phyloP scores from a whole-genome alignment of 2,329 filamentous ascomycete species.

The Calonectria pteridis region DNA sequence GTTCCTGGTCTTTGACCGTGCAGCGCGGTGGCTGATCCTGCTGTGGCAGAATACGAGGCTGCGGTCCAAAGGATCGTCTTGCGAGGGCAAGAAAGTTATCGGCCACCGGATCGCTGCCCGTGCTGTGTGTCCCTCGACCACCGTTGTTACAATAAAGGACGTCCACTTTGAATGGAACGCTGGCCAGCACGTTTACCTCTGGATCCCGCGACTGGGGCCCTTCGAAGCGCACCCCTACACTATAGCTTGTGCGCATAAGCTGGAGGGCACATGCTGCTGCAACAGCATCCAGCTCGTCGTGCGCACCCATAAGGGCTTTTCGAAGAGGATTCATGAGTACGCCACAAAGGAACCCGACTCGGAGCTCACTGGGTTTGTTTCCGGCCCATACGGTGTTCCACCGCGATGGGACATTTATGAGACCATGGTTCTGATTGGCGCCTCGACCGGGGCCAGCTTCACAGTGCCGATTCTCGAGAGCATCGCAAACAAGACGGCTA shows the following conservation, averaged over 20 bases:
- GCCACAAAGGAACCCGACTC: constrained; percentile 54
- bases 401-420: constrained; percentile 70
- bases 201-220: constrained; percentile 66
- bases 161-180: constrained; percentile 70
- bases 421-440: constrained; percentile 70
- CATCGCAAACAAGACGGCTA: constrained; percentile 56
- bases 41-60: constrained; percentile 66
- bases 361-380: constrained; percentile 58
- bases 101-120: constrained; percentile 66
- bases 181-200: constrained; percentile 72
- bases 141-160: constrained; percentile 70
- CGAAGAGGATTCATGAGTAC: constrained; percentile 62
- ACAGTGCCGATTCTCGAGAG: constrained; percentile 71
- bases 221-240: constrained; percentile 73
- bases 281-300: constrained; percentile 72
- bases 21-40: constrained; percentile 62
- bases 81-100: constrained; percentile 61
- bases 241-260: constrained; percentile 67
- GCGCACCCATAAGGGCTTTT: constrained; percentile 68
- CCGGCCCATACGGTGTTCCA: constrained; percentile 68
- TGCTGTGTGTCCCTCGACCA: constrained; percentile 64
- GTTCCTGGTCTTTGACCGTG: constrained; percentile 72
- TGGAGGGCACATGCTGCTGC: constrained; percentile 65
- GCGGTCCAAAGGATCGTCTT: constrained; percentile 54
- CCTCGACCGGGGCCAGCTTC: constrained; percentile 73